Evolutionary conservation across 169 alveolate species (phyloP), one percentile per base, ranked within the genome.

Genomic region (Fabrea salina): DNA sequence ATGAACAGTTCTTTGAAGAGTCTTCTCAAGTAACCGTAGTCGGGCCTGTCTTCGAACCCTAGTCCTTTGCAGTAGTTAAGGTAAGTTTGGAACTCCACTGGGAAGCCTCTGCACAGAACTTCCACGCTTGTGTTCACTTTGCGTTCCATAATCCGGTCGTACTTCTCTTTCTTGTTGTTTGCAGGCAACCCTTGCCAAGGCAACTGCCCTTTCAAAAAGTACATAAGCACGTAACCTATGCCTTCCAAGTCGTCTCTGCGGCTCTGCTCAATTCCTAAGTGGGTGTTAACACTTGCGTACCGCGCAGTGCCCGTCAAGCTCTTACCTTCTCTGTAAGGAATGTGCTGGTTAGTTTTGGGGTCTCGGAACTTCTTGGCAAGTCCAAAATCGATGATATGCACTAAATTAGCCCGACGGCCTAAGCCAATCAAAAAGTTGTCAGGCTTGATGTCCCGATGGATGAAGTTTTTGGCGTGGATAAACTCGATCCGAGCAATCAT

Each of bases 241-340:
- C 99, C 98, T 90, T 99, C 99, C 74, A 99, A 89, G 86, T 99
- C 99, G 83, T 99, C 99, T 70, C 98, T 80, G 22, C 99, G 93
- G 71, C 97, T 90, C 88, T 98, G 98, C 80, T 97, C 99, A 56
- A 98, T 97, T 32, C 99, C 99, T 91, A 98, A 86, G 91, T 98
- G 99, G 22, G 99, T 97, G 87, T 97, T 97, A 43, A 98, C 94
- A 33, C 98, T 93, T 11, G 99, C 99, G 82, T 98, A 98, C 54
- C 99, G 91, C 33, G 99, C 99, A 7, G 99, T 98, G 39, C 99
- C 99, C 37, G 99, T 98, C 44, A 98, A 95, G 79, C 97, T 95
- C 85, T 97, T 96, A 41, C 98, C 98, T 50, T n/a, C n/a, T n/a
- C 99, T 94, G 89, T 97, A 98, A 27, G 99, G 99, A 59, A 98